Base-by-base conservation (phyloP, 208 protist species). In the Spongospora subterranea region DNA sequence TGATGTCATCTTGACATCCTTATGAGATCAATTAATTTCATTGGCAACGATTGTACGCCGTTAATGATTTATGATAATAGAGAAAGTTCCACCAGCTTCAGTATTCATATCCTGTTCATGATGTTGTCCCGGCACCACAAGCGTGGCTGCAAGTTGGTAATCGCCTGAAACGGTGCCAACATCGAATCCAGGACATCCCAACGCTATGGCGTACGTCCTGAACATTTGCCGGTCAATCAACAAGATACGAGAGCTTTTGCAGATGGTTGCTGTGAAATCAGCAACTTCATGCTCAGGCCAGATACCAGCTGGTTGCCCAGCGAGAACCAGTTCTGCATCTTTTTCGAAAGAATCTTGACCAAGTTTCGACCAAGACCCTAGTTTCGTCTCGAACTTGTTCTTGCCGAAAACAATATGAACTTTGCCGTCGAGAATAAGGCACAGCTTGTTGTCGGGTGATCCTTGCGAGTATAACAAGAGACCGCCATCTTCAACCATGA, bases 371-470 rank as follows among this genome's bases (percentile, higher is more conserved):
- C 71, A 82, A 6, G 17, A n/a, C n/a, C 71, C 71, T 40, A 82
- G 71, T 39, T 35, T 82, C 71, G 71, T 45, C 71, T 82, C 71
- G 71, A 82, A 82, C 71, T 82, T 6, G n/a, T 35, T n/a, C 6
- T 6, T 82, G 17, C 71, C 71, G 13, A 43, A 82, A 40, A 39
- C 17, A 20, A 82, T n/a, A 35, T 82, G 71, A 43, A 82, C 71
- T 20, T 35, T 6, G 71, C 71, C 71, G 71, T 82, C 71, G 17
- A 82, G 71, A 43, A 82, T 82, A 35, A 82, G 6, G 40, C 11
- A 82, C 6, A 43, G 6, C 6, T 43, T 40, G 17, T 6, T 20
- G n/a, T 20, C 17, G 40, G 6, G 6, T n/a, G 6, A n/a, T n/a
- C 71, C 71, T 20, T 35, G 13, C 71, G 6, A 17, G n/a, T 43